Base-by-base conservation (phyloP, 1,284 basidiomycete species). In the Laetiporus sulphureus region DNA sequence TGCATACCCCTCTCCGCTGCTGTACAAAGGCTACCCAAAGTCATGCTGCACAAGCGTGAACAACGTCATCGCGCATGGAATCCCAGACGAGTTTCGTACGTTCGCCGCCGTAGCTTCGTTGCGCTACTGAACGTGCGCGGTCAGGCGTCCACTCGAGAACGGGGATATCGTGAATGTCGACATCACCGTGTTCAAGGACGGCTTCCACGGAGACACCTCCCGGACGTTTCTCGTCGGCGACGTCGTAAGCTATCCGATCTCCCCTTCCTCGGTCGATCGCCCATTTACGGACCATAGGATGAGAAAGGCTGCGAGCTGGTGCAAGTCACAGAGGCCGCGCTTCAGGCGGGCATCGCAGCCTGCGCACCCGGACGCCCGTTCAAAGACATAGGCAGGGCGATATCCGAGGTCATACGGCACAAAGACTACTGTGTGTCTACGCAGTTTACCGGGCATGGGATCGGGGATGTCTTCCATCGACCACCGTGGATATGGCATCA, bases 11-110 rank as follows among this genome's bases (percentile, higher is more conserved):
- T 93, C 91, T 2, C 91, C 93, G 0, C 65, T 96, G 24, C 73
- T 73, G 0, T 96, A 95, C 62, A 69, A 73, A 20, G 82, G 80
- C 6, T 95, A 84, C 57, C 91, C 92, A 5, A 83, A 80, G 50
- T 87, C 90, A 24, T 89, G 88, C 53, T 94, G 91, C 57, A 95
- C 91, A 15, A 87, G 85, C 54, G 66, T 87, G 39, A 96, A 97
- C 58, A 96, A 96, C 52, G 68, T 91, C 35, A 73, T 90, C 36
- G 76, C 74, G 29, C 91, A 94, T 58, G 91, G 91, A 0, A 89
- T 91, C 46, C 89, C 90, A n/a, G 86, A 91, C 63, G 72, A 81
- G 88, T 89, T 52, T 42, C 48, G 50, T 42, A 22, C 22, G 15
- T 32, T 33, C 15, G 8, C 4, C 20, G 13, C 16, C 24, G n/a